Percentiles rank a stretch among this genome's conserved stretches.
phyloP scores from a whole-genome alignment of 257 asterid species.

The Marsdenia floribunda region DNA sequence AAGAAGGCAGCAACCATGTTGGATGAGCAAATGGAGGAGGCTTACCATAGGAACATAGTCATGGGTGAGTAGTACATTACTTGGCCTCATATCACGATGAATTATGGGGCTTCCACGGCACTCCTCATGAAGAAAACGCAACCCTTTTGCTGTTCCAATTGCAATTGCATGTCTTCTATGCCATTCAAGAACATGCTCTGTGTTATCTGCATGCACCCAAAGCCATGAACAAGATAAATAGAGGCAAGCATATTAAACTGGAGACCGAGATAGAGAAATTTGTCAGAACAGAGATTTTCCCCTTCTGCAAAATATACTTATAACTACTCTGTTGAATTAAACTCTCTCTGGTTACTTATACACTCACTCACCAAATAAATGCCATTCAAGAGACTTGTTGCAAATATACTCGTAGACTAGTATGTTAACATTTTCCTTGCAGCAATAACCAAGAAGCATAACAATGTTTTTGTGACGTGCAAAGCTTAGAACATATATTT shows the following conservation, averaged over 20 bases:
- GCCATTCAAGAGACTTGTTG: constrained; percentile 79
- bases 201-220: constrained; percentile 36
- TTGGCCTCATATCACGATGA: constrained; percentile 75
- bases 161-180: constrained; percentile 66
- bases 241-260: neutral
- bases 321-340: neutral
- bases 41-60: constrained; percentile 76
- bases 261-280: neutral
- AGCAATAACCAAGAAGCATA: constrained; percentile 79
- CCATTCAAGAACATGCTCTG: constrained; percentile 55
- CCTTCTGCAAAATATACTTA: neutral
- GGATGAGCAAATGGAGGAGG: neutral
- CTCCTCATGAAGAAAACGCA: constrained; percentile 77
- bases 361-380: constrained; percentile 55
- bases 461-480: constrained; percentile 82
- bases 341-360: neutral
- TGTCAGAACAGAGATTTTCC: neutral
- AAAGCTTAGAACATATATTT: constrained; percentile 57
- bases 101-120: constrained; percentile 86
- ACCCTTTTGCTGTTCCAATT: constrained; percentile 69
- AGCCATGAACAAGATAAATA: constrained; percentile 2
- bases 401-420: constrained; percentile 74
- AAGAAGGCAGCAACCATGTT: neutral
- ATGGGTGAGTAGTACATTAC: constrained; percentile 69
- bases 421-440: constrained; percentile 72